Percentiles rank a stretch among this genome's conserved stretches.
phyloP scores from a whole-genome alignment of 2,329 filamentous ascomycete species.

The Stagonosporopsis chrysanthemi region DNA sequence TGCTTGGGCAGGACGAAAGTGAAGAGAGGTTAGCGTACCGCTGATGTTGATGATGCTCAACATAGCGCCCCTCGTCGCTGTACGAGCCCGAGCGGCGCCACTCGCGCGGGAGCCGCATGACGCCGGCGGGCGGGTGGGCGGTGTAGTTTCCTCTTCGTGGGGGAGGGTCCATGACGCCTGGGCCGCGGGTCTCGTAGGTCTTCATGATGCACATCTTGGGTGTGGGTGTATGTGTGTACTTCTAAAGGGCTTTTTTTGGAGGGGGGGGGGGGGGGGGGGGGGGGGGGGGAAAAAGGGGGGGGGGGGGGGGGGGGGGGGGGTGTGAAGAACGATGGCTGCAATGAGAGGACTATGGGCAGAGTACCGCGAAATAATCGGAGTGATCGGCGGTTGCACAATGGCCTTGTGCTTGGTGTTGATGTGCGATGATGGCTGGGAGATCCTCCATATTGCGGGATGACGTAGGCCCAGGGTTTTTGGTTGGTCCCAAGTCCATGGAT shows the following conservation, averaged over 20 bases:
- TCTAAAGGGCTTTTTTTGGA: background rate
- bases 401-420: constrained; percentile 16
- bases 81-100: constrained; percentile 32
- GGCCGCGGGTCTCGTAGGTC: constrained; percentile 37
- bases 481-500: background rate
- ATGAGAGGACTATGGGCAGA: background rate
- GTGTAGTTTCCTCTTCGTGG: constrained; percentile 42
- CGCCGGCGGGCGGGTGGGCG: constrained; percentile 43
- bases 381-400: constrained; percentile 3
- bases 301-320: too few species aligned
- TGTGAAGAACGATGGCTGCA: background rate
- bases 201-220: constrained; percentile 45
- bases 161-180: constrained; percentile 41
- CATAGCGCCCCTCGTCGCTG: constrained; percentile 28
- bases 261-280: background rate
- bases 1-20: background rate
- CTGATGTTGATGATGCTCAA: constrained; percentile 14
- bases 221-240: background rate
- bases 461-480: constrained; percentile 13
- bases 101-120: constrained; percentile 43
- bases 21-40: background rate
- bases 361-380: background rate
- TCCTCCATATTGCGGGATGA: constrained; percentile 11
- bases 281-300: too few species aligned
- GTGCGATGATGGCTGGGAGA: constrained; percentile 1